A percentile compares a stretch with the other conserved stretches of the same genome.
These are phyloP conservation scores for Ceratobasidium sp. DNA, from an alignment of 1,284 basidiomycete genomes.

Conservation along the genomic window DNA sequence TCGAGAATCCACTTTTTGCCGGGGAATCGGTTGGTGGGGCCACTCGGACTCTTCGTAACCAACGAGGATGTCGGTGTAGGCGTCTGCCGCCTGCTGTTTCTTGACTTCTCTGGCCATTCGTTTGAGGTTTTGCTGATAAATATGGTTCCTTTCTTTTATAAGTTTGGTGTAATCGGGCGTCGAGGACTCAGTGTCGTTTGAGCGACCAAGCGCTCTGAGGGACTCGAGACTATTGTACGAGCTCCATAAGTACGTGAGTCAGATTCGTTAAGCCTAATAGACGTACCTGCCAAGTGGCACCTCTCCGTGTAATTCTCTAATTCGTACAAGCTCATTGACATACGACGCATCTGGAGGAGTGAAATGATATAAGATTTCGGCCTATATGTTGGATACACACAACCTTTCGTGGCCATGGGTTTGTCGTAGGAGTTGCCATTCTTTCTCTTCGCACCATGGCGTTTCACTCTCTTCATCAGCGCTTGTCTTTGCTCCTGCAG, in stretches of 20 bases:
- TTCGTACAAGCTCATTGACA: constrained; percentile 17
- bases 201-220: constrained; percentile 23
- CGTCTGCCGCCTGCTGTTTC: constrained; percentile 9
- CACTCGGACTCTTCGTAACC: constrained; percentile 24
- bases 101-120: constrained; percentile 9
- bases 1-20: neutral
- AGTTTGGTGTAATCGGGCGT: constrained; percentile 12
- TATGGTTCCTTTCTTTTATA: constrained; percentile 9
- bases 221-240: constrained; percentile 18
- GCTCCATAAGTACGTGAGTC: neutral
- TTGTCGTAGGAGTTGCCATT: constrained; percentile 18
- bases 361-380: neutral
- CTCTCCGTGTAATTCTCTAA: constrained; percentile 12
- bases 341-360: constrained; percentile 8
- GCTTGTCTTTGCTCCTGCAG: neutral
- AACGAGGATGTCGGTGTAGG: constrained; percentile 21
- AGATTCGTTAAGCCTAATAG: neutral
- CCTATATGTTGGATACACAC: neutral
- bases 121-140: neutral
- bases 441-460: constrained; percentile 1
- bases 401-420: neutral
- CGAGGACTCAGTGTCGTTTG: neutral
- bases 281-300: constrained; percentile 22
- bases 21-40: constrained; percentile 7
- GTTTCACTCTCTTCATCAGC: constrained; percentile 2